Conservation (phyloP, 2,329 filamentous ascomycete genomes). For the Pseudocercospora crystallina region DNA sequence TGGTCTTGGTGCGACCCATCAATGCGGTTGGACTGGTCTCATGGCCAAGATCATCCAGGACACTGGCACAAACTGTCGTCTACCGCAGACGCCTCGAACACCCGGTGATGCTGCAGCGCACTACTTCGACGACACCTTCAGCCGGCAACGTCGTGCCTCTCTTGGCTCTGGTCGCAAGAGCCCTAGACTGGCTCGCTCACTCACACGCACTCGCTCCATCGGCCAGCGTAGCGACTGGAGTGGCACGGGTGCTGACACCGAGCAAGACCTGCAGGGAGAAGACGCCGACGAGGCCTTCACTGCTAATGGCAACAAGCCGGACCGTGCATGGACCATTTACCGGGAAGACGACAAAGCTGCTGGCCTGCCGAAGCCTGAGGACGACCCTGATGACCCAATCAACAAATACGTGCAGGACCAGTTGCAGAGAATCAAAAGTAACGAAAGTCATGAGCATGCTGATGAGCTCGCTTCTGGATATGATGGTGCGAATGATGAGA, state of each 20-base stretch:
- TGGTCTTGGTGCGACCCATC: conserved; percentile 87
- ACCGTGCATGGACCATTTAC: conserved; percentile 50
- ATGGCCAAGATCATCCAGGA: conserved; percentile 98
- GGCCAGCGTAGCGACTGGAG: conserved; percentile 75
- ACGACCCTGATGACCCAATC: conserved; percentile 59
- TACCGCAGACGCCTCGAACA: conserved; percentile 89
- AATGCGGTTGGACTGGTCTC: conserved; percentile 94
- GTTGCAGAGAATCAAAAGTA: conserved; percentile 68
- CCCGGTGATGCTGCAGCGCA: conserved; percentile 80
- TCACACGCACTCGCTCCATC: conserved; percentile 63
- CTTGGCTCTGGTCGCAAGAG: conserved; percentile 68
- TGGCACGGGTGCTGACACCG: conserved; percentile 39
- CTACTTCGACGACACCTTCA: conserved; percentile 92
- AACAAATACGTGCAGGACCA: conserved; percentile 81
- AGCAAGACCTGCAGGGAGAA: conserved; percentile 40
- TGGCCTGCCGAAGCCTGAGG: conserved; percentile 28
- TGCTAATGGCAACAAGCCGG: conserved; percentile 21
- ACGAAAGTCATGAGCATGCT: conserved; percentile 54
- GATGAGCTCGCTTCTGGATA: conserved; percentile 63
- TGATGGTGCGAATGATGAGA: conserved; percentile 28
- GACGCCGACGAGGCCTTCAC: conserved; percentile 30
- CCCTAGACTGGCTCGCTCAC: conserved; percentile 40
- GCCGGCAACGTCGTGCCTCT: conserved; percentile 50
- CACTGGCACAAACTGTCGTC: conserved; percentile 84
- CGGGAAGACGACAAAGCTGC: conserved; percentile 51